phyloP scores from a whole-genome alignment of 768 basidiomycete species.

The Lactarius akahatsu region DNA sequence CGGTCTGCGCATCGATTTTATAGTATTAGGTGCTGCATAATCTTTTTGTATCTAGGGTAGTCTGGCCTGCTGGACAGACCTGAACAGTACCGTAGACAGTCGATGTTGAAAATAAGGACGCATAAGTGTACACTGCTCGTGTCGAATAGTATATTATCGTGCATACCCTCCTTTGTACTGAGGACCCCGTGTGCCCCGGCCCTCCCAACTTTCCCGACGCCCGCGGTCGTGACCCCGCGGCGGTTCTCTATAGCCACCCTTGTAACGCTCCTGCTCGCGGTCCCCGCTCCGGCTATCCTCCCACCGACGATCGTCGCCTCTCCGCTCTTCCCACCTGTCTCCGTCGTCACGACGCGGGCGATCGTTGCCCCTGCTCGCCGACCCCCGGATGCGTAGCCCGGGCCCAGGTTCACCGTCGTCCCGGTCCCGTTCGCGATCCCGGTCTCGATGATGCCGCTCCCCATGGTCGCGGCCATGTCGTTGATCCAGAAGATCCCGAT shows the following conservation, averaged over 20 bases:
- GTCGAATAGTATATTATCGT: conserved; percentile 27
- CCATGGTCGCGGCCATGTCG: conserved; percentile 21
- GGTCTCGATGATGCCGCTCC: conserved; percentile 27
- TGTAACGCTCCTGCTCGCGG: conserved; percentile 22
- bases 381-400: conserved; percentile 13
- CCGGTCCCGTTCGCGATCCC: conserved; percentile 27
- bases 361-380: not conserved
- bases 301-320: conserved; percentile 17
- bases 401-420: conserved; percentile 12
- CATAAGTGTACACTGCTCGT: not conserved
- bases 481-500: not conserved
- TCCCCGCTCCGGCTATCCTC: conserved; percentile 23
- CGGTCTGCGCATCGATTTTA: not conserved
- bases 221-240: not conserved
- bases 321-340: conserved; percentile 19
- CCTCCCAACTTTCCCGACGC: conserved; percentile 21
- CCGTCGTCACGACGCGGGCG: conserved; percentile 8
- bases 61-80: conserved; percentile 1
- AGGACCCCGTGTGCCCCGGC: conserved; percentile 32
- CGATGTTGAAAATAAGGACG: not conserved
- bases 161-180: conserved; percentile 37
- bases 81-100: not conserved
- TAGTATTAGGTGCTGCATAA: not conserved
- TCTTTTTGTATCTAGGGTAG: not conserved
- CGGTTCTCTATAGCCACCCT: not conserved